phyloP scores from a whole-genome alignment of 2,329 filamentous ascomycete genomes.

The Fusarium humuli region DNA sequence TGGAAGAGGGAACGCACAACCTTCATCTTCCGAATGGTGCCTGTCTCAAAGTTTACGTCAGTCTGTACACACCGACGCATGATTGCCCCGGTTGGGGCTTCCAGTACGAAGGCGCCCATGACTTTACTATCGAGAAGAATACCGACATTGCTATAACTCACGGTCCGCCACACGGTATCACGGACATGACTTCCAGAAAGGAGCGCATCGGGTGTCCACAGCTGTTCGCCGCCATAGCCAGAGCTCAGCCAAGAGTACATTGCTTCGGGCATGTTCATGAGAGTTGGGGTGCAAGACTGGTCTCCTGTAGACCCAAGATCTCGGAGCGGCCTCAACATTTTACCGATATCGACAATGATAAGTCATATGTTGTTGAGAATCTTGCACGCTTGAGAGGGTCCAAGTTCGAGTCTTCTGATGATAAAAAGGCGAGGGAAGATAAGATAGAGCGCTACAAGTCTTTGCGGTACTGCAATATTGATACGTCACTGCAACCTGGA shows the following conservation, averaged over 20 bases:
- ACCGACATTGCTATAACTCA: constrained; percentile 53
- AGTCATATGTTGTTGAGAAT: constrained; percentile 53
- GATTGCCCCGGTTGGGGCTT: constrained; percentile 55
- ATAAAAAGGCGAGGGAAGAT: not conserved
- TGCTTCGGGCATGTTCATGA: constrained; percentile 54
- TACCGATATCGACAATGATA: constrained; percentile 60
- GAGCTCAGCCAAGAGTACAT: constrained; percentile 49
- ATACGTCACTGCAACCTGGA: not conserved
- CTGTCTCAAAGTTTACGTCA: constrained; percentile 57
- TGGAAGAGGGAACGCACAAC: constrained; percentile 57
- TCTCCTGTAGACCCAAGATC: constrained; percentile 57
- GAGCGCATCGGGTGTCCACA: constrained; percentile 49
- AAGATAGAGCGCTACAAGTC: not conserved
- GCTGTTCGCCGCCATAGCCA: constrained; percentile 48
- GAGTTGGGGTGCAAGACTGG: constrained; percentile 55
- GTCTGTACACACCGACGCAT: constrained; percentile 57
- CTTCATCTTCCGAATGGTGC: constrained; percentile 58
- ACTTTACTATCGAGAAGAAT: constrained; percentile 43
- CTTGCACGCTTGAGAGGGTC: constrained; percentile 35
- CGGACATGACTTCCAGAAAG: constrained; percentile 52
- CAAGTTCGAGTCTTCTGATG: constrained; percentile 1
- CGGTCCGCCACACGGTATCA: constrained; percentile 54
- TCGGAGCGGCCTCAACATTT: constrained; percentile 56
- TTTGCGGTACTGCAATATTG: constrained; percentile 13
- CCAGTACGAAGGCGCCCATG: constrained; percentile 53